Conservation (phyloP, 306 rosid genomes). For the Begonia masoniana region DNA sequence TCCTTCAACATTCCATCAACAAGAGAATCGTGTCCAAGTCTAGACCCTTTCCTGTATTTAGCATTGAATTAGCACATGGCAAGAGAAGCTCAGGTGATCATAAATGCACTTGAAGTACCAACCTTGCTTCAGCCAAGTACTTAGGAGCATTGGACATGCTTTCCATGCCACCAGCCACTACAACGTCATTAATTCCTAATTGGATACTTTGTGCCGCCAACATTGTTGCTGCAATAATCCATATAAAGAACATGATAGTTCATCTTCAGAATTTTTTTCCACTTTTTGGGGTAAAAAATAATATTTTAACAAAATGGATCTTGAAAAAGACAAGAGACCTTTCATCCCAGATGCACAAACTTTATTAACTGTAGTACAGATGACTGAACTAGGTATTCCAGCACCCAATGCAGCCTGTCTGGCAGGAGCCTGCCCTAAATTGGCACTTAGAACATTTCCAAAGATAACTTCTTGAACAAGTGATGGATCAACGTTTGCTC, state of each 20-base stretch:
- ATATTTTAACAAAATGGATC: not conserved
- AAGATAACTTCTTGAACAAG: conserved; percentile 85
- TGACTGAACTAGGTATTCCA: conserved; percentile 72
- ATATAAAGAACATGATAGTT: conserved; percentile 3
- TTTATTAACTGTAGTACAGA: conserved; percentile 86
- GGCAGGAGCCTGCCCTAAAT: conserved; percentile 99
- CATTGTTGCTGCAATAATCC: conserved; percentile 60
- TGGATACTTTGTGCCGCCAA: conserved; percentile 99
- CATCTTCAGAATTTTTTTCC: not conserved
- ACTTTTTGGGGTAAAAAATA: not conserved
- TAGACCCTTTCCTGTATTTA: conserved; percentile 90
- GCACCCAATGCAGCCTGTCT: conserved; percentile 98
- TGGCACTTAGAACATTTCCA: conserved; percentile 95
- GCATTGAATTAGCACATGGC: conserved; percentile 12
- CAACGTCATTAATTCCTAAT: conserved; percentile 82
- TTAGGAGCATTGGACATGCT: conserved; percentile 94
- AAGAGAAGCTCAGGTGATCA: conserved; percentile 9
- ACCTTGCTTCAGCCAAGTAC: conserved; percentile 97
- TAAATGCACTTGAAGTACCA: conserved; percentile 8
- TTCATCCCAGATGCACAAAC: conserved; percentile 99
- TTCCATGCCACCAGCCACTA: conserved; percentile 99
- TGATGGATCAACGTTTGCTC: conserved; percentile 82
- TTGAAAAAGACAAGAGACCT: conserved; percentile 26
- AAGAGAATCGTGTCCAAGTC: conserved; percentile 94
- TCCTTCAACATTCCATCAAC: conserved; percentile 97